These are phyloP conservation scores for Yamadazyma siamensis DNA, from an alignment of 1,139 yeast genomes.

Conservation along the genomic window DNA sequence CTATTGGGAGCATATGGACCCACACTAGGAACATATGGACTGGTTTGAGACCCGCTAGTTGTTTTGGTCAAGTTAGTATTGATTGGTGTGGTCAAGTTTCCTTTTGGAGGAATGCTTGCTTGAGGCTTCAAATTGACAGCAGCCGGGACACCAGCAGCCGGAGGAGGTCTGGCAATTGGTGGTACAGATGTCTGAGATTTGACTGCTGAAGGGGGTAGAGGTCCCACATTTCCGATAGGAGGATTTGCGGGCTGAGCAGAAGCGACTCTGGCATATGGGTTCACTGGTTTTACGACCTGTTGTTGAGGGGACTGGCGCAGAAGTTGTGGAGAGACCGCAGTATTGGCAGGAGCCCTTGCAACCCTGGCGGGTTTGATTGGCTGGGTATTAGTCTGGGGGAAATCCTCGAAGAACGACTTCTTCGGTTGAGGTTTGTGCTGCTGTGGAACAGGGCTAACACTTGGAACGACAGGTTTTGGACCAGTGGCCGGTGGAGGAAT, in stretches of 20 bases:
- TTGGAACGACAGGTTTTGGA: not conserved
- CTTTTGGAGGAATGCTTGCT: constrained; percentile 12
- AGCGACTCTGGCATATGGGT: constrained; percentile 17
- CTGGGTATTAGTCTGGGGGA: constrained; percentile 36
- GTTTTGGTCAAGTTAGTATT: constrained; percentile 20
- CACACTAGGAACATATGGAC: constrained; percentile 45
- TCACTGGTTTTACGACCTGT: constrained; percentile 11
- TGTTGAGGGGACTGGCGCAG: constrained; percentile 9
- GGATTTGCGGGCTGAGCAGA: constrained; percentile 1
- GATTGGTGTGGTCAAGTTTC: constrained; percentile 16
- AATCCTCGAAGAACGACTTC: constrained; percentile 54
- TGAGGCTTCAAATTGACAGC: not conserved
- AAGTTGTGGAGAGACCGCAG: constrained; percentile 8
- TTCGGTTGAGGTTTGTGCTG: constrained; percentile 18
- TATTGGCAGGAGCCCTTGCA: constrained; percentile 11
- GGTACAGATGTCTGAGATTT: constrained; percentile 3
- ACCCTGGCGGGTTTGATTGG: constrained; percentile 27
- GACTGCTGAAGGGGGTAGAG: constrained; percentile 4
- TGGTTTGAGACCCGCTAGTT: constrained; percentile 21
- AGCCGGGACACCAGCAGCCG: constrained; percentile 9
- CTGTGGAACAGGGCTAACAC: constrained; percentile 5
- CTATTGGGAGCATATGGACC: constrained; percentile 47
- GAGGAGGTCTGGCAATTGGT: constrained; percentile 5
- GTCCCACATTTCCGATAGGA: constrained; percentile 2
- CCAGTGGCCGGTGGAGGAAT: not conserved